Evolutionary conservation across 2,329 filamentous ascomycete genomes (phyloP), one percentile per base, ranked within the genome.

Genomic region (Mycosphaerella sp.): DNA sequence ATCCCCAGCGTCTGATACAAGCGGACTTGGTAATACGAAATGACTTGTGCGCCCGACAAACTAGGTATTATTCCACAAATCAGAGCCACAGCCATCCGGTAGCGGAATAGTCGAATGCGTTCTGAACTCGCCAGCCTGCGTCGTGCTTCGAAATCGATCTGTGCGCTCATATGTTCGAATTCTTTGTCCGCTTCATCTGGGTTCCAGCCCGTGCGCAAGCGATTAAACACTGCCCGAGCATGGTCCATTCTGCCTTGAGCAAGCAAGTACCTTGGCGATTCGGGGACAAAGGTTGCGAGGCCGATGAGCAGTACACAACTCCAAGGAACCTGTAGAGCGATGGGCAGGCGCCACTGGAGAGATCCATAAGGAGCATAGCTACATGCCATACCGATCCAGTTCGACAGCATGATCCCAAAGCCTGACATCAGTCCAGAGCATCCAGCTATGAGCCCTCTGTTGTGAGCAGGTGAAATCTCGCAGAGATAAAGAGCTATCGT

Each of bases 21-120:
- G 7, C 72, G 77, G 2, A 76, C 75, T 17, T 55, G 47, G 14
- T 44, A 56, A 18, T 54, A 57, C 59, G 72, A 76, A 35, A 79
- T 78, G 1, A 79, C 77, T 58, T 79, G 79, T 34, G 79, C 74
- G 8, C 77, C 77, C 1, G 77, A 79, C 39, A 79, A 58, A 58
- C 71, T 74, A 0, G 77, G 79, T 71, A 79, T 77, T 3, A 76
- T 77, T 62, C 79, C 77, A 2, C 78, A 76, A 2, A 73, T 72
- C 57, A 80, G 74, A 0, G 74, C 74, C 65, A 77, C 75, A 39
- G 78, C 55, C 8, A 71, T 75, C n/a, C 77, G 71, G 52, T 72
- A 74, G 8, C 75, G 67, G 55, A 75, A 79, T 6, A 79, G 56
- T 35, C 56, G 66, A 43, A 74, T 79, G 18, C 79, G 74, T 56